Evolutionary conservation across 2,329 filamentous ascomycete species (phyloP), one percentile per base, ranked within the genome.

Genomic region (Talaromyces sp.): DNA sequence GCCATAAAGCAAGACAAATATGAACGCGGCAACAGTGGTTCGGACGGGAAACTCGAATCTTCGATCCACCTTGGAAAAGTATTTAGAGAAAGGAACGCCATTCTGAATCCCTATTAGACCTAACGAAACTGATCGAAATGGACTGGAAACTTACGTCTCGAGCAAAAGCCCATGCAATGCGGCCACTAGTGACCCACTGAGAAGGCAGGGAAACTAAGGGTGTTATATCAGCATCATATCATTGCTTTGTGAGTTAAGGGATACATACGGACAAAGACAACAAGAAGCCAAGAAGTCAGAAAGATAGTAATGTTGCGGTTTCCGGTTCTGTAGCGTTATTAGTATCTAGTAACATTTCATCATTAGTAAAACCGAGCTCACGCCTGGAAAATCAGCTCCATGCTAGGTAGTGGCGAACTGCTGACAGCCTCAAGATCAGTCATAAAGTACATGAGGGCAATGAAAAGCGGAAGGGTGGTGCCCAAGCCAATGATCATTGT

Each of bases 1-100:
- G 2, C 79, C 80, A 2, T 80, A 67, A 9, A 75, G 28, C 2
- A 56, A 54, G 28, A 62, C 65, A 55, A 72, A 70, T 1, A 37
- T 56, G 5, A 64, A 61, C 0, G 70, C 66, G 2, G 66, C 58
- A 5, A 69, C 31, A 0, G 69, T 73, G 2, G 70, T 65, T 1
- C 66, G 63, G 8, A 71, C 58, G 5, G 71, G 71, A 31, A 69
- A 37, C 36, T 41, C 39, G 10, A 66, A 5, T 65, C 57, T 56
- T 4, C 57, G 25, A 7, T 65, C 39, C 7, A 73, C 63, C 2
- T 67, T 35, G 15, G 63, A 61, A 51, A 63, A 71, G 58, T 66
- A 70, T 1, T 59, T 43, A 3, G 67, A 65, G 39, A 50, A 65
- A 15, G 63, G 68, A 5, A 67, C 52, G 2, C 66, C 67, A 11